These are phyloP conservation scores for Pythium rhizo-oryzae DNA, from an alignment of 352 stramenopile species.

Conservation along the genomic window DNA sequence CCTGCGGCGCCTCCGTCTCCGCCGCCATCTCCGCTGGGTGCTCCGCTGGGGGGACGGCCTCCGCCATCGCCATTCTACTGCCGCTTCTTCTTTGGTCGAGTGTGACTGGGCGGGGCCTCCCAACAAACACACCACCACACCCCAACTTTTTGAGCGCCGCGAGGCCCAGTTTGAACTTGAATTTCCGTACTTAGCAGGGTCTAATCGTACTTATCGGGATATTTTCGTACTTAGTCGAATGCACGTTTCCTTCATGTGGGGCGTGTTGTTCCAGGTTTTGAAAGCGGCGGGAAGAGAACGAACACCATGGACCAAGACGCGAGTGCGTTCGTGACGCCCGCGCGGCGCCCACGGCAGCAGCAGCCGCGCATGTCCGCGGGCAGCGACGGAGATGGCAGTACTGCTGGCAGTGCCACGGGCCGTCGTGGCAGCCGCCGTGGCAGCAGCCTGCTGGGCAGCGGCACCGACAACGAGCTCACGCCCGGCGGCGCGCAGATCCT, in stretches of 20 bases:
- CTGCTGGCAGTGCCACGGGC: not conserved
- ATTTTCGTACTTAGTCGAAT: too few species aligned
- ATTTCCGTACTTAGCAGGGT: constrained; percentile 17
- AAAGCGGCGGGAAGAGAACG: not conserved
- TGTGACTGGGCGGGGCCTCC: not conserved
- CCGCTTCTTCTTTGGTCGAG: too few species aligned
- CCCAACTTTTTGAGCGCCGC: constrained; percentile 2
- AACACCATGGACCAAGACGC: not conserved
- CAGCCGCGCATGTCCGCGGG: not conserved
- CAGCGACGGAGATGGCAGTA: not conserved
- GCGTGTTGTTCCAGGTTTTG: not conserved
- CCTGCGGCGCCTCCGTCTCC: not conserved
- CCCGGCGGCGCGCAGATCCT: constrained; percentile 40
- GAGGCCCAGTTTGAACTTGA: constrained; percentile 24
- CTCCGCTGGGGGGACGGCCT: not conserved
- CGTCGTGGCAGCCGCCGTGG: not conserved
- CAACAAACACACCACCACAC: not conserved
- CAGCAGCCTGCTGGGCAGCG: constrained; percentile 16
- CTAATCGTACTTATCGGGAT: not conserved
- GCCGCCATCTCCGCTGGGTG: not conserved
- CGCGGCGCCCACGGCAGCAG: constrained; percentile 9
- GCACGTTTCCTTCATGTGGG: not conserved
- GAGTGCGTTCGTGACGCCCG: constrained; percentile 14
- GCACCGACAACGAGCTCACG: constrained; percentile 36
- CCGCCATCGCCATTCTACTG: constrained; percentile 9